These are phyloP conservation scores for Erythrophleum fordii DNA, from an alignment of 306 rosid species.

Conservation along the genomic window DNA sequence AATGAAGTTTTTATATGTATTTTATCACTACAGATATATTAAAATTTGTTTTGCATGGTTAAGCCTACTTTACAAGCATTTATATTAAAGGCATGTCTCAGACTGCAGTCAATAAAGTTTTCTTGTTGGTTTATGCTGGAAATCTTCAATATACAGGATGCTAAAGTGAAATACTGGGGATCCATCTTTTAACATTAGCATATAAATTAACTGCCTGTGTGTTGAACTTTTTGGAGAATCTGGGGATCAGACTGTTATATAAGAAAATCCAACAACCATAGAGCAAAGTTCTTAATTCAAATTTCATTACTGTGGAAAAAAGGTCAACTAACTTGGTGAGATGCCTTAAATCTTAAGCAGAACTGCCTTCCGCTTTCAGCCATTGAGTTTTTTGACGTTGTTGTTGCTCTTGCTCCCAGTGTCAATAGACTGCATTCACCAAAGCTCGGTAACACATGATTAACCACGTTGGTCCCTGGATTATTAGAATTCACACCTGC, in stretches of 20 bases:
- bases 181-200: too few species aligned
- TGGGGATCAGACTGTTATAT: neutral
- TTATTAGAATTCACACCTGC: neutral
- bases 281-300: neutral
- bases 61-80: too few species aligned
- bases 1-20: too few species aligned
- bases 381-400: neutral
- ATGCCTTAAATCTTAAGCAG: neutral
- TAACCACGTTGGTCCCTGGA: neutral
- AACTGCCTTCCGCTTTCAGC: neutral
- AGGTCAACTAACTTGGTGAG: neutral
- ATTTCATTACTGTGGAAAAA: neutral
- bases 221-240: too few species aligned
- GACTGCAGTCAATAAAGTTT: too few species aligned
- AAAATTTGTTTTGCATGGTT: too few species aligned
- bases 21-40: too few species aligned
- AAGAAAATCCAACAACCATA: slow-evolving; percentile 1
- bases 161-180: too few species aligned
- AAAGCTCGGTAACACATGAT: neutral
- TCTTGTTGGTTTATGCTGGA: too few species aligned
- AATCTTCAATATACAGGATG: too few species aligned
- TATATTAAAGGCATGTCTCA: too few species aligned
- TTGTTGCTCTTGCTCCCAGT: neutral
- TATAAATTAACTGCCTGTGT: too few species aligned
- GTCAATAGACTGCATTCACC: neutral